Evolutionary conservation across 2,329 filamentous ascomycete genomes (phyloP), one percentile per base, ranked within the genome.

Genomic region (Aspergillus sp.): DNA sequence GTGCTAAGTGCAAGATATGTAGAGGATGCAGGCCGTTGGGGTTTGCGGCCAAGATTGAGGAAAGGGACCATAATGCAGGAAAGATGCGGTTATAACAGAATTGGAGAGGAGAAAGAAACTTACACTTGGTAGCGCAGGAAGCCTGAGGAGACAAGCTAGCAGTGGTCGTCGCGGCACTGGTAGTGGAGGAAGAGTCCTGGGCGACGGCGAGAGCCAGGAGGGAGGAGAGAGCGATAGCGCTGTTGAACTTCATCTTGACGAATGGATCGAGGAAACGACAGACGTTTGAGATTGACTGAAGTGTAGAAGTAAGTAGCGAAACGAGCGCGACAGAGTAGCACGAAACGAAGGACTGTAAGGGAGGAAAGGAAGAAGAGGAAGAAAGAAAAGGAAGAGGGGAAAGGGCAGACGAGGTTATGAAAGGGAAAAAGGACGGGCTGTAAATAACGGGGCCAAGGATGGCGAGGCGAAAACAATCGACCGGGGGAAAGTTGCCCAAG

Each of bases 161-260:
- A 41, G 77, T 74, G 39, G 73, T 67, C 38, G 74, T 67, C 10
- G 75, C 67, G 23, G 68, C 54, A 19, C 64, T 62, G 10, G 70
- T 57, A 44, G 68, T 70, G 54, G 68, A 62, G 52, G 64, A 67
- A 38, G 65, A 62, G 47, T 61, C 59, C 66, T 81, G 76, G 59
- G 81, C 80, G 57, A 78, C 73, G 52, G 72, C 80, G 66, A 80
- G 70, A 65, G 75, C 77, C 65, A 78, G 70, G 63, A 84, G 73
- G 62, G 78, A 74, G 60, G 76, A 73, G 63, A 83, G 66, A 65
- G 80, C 72, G 65, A 80, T 63, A 61, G 78, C 60, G 61, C 73
- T 55, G 52, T 54, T 76, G 75, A 80, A 66, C 74, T 78, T 78
- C 76, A 78, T 78, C 58, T 66, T 75, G 66, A 59, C 4, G 25